Evolutionary conservation across 106 monocot genomes (phyloP), one percentile per base, ranked within the genome.

Genomic region (Dioscorea zingiberensis): DNA sequence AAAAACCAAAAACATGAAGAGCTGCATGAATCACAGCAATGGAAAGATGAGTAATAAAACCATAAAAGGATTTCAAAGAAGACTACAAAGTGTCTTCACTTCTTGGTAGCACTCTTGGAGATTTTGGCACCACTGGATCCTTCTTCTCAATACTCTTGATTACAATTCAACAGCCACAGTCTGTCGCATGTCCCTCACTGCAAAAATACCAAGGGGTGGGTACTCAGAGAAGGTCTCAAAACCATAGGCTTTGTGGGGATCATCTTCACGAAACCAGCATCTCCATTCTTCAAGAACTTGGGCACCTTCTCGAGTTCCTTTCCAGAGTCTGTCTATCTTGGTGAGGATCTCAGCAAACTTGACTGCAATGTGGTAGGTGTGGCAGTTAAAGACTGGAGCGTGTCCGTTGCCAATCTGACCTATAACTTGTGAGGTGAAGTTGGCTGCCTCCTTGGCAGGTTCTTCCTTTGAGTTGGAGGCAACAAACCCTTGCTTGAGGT

Each of bases 101-200:
- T 72, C 38, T 71, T 71, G 0, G 51, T 54, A 24, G 71, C 71
- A 54, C 62, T 26, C 54, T 71, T 71, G 21, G 71, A 62, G 21
- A 63, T 32, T 54, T 71, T 71, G 21, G 71, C 71, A 17, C 71
- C 71, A 44, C 38, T 38, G 71, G 71, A 62, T 71, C 71, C 54
- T 71, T 71, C 71, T 63, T 71, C 62, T 62, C 71, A 28, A 71
- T 62, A 17, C 54, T 63, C 63, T 71, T 71, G 71, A 71, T 71
- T 16, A 71, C 71, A 16, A n/a, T n/a, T 62, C 71, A 13, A 71
- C 71, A 55, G 61, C 71, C 3, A 71, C 63, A 24, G 71, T 71
- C 54, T 71, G 71, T 3, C 71, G 48, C 71, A 71, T 63, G 71
- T 71, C 71, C 54, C 62, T 71, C 19, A 71, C 71, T 18, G 71